phyloP scores from a whole-genome alignment of 2,329 filamentous ascomycete species.

The Phoma herbarum region DNA sequence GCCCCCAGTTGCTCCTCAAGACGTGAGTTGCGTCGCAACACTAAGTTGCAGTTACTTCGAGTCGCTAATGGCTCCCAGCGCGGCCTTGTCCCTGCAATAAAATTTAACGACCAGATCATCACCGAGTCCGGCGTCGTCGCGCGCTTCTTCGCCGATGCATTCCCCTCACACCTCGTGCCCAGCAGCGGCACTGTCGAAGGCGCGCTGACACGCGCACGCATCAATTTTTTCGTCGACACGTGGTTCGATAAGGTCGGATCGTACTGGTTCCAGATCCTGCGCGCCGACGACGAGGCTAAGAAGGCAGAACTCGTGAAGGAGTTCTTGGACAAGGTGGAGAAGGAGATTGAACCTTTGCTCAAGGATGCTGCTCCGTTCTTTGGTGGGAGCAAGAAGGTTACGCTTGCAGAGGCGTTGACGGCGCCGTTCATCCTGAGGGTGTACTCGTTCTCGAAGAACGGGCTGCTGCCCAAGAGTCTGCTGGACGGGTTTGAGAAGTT shows the following conservation, averaged over 20 bases:
- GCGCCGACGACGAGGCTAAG: constrained; percentile 59
- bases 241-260: constrained; percentile 69
- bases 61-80: constrained; percentile 53
- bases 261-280: constrained; percentile 57
- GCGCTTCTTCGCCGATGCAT: constrained; percentile 74
- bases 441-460: constrained; percentile 63
- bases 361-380: constrained; percentile 57
- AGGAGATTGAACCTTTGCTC: constrained; percentile 78
- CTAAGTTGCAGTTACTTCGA: background rate
- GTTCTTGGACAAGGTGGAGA: constrained; percentile 66
- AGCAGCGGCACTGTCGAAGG: constrained; percentile 60
- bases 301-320: constrained; percentile 59
- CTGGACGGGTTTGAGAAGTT: constrained; percentile 60
- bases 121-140: constrained; percentile 78
- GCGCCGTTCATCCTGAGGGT: constrained; percentile 74
- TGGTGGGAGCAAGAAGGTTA: constrained; percentile 62
- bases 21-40: background rate
- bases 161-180: constrained; percentile 73
- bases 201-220: constrained; percentile 70
- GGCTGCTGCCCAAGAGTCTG: constrained; percentile 62
- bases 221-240: constrained; percentile 77
- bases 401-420: constrained; percentile 74
- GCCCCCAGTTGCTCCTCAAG: background rate
- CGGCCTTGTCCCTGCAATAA: constrained; percentile 76
- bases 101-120: constrained; percentile 70